phyloP scores from a whole-genome alignment of 2,329 filamentous ascomycete species.

The Alternaria atra region DNA sequence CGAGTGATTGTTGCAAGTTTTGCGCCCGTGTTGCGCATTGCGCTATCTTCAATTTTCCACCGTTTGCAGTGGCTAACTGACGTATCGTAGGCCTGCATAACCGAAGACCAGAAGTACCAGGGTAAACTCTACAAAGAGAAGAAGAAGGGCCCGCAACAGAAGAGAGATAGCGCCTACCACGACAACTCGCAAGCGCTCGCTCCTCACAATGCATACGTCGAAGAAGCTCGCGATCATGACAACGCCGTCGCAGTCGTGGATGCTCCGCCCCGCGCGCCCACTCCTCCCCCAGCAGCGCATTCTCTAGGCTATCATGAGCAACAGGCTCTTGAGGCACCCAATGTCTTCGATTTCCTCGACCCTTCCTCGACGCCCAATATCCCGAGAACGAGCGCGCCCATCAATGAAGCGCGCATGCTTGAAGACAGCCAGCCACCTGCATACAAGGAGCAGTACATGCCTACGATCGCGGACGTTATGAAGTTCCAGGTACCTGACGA shows the following conservation, averaged over 20 bases:
- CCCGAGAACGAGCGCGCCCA: slow-evolving; percentile 66
- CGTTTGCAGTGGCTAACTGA: slow-evolving; percentile 36
- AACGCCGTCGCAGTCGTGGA: slow-evolving; percentile 66
- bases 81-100: slow-evolving; percentile 80
- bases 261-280: slow-evolving; percentile 79
- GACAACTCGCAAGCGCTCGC: slow-evolving; percentile 58
- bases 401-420: slow-evolving; percentile 51
- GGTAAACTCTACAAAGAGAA: slow-evolving; percentile 90
- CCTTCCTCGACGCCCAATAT: slow-evolving; percentile 76
- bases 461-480: slow-evolving; percentile 41
- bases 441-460: slow-evolving; percentile 47
- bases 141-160: slow-evolving; percentile 62
- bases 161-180: slow-evolving; percentile 47
- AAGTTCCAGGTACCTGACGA: slow-evolving; percentile 51
- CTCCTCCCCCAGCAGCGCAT: slow-evolving; percentile 69
- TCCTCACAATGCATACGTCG: slow-evolving; percentile 79
- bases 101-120: slow-evolving; percentile 97
- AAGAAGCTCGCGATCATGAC: slow-evolving; percentile 72
- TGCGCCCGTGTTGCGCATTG: slow-evolving; percentile 25
- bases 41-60: slow-evolving; percentile 32
- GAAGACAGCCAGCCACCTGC: slow-evolving; percentile 49
- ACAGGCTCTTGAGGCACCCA: slow-evolving; percentile 67
- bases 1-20: not conserved
- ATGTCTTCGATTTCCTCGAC: slow-evolving; percentile 93
- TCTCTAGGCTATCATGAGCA: slow-evolving; percentile 48